Conservation (phyloP, 2,329 filamentous ascomycete species). For the Curvularia eragrostidis region DNA sequence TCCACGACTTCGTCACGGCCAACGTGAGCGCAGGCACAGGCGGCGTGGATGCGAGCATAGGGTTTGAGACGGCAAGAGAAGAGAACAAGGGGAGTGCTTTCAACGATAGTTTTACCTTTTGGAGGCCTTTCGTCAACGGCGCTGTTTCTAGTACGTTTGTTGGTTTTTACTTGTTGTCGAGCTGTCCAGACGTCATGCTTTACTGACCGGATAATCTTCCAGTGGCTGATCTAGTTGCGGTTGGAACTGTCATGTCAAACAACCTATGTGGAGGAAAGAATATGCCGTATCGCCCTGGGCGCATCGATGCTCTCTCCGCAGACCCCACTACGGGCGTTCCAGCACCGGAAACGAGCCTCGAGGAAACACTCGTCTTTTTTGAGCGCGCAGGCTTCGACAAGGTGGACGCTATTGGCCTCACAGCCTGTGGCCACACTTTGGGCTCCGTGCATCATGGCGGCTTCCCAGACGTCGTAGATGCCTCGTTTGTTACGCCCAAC, state of each 20-base stretch:
- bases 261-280: conserved; percentile 33
- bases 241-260: conserved; percentile 34
- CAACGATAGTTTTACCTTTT: conserved; percentile 39
- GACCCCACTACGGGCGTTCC: conserved; percentile 35
- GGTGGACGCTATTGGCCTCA: conserved; percentile 34
- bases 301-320: conserved; percentile 33
- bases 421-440: conserved; percentile 41
- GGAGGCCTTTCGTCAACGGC: conserved; percentile 29
- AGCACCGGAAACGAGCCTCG: conserved; percentile 31
- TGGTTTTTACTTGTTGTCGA: neutral
- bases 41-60: conserved; percentile 42
- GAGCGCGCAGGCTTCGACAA: conserved; percentile 33
- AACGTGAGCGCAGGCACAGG: conserved; percentile 33
- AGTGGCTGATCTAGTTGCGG: conserved; percentile 39
- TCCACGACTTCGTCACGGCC: conserved; percentile 42
- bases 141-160: conserved; percentile 5
- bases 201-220: neutral
- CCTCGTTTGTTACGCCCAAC: conserved; percentile 19
- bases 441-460: conserved; percentile 38
- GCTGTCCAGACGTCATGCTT: neutral
- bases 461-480: conserved; percentile 37
- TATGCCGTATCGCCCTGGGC: conserved; percentile 32
- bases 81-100: conserved; percentile 40
- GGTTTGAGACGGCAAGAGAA: conserved; percentile 33
- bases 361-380: conserved; percentile 31